Base-by-base conservation (phyloP, 768 basidiomycete genomes). In the Tricholoma terreum region DNA sequence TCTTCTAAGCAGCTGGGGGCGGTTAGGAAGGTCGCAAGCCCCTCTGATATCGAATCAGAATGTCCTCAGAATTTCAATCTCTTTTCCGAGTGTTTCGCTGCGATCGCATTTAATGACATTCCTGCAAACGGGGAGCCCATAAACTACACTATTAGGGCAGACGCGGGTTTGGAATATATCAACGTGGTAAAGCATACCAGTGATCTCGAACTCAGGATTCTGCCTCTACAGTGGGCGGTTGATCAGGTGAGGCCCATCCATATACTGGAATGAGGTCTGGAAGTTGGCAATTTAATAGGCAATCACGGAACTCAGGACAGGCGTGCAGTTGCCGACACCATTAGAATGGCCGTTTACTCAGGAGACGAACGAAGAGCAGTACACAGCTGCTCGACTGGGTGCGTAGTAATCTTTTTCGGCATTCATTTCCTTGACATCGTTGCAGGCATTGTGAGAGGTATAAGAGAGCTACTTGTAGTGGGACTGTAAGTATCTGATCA, bases 11-110 rank as follows among this genome's bases (percentile, higher is more conserved):
- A 90, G 65, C 71, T 75, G 1, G 65, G 63, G 3, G 75, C 74
- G 2, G 77, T 92, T 34, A 75, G 75, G 54, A 71, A 84, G 64
- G 75, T 86, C 10, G 66, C 69, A 30, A 76, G 72, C 24, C 73
- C 77, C 0, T 65, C 70, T 3, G 79, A 83, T 22, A 84, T 92
- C 12, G 77, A 81, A 0, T 60, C 73, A 0, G 67, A 73, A 33
- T 92, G 90, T 65, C 88, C 84, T 7, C 82, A 87, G 65, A 92
- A 92, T 71, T 90, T 88, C 73, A 84, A 87, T 50, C 62, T 78
- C 7, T 77, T 82, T 51, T 90, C 89, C 2, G 74, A 83, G 56
- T 92, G 90, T 66, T 92, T 80, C 62, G 87, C 84, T 1, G 89
- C 77, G 1, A 68, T 92, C 12, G 71, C 79, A 0, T 90, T 92